A percentile compares a stretch with the other conserved stretches of the same genome.
phyloP scores from a whole-genome alignment of 805 yeast genomes.

The Zygosaccharomyces siamensis region DNA sequence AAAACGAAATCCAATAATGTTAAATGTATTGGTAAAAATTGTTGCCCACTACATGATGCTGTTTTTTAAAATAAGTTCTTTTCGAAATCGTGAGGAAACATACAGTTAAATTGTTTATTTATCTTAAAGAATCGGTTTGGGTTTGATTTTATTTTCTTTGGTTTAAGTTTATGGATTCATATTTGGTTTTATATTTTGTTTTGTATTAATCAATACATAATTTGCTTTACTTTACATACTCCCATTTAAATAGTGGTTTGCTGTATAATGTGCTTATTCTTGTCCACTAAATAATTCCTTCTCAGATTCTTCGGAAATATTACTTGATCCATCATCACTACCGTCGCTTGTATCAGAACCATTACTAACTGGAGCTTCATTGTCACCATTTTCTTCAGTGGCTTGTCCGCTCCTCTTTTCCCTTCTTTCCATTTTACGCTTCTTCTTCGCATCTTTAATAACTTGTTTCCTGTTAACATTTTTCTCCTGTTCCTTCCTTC shows the following conservation, averaged over 20 bases:
- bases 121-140: background rate
- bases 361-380: slow-evolving; percentile 16
- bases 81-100: too few relatives aligned
- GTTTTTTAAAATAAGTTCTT: slow-evolving; percentile 14
- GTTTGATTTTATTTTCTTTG: background rate
- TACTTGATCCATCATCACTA: slow-evolving; percentile 37
- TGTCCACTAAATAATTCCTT: slow-evolving; percentile 45
- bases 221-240: slow-evolving; percentile 4
- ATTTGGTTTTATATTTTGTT: background rate
- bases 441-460: slow-evolving; percentile 66
- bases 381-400: slow-evolving; percentile 26
- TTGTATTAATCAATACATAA: slow-evolving; percentile 4
- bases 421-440: slow-evolving; percentile 56
- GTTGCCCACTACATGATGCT: slow-evolving; percentile 47
- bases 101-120: background rate
- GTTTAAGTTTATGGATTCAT: slow-evolving; percentile 1
- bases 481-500: slow-evolving; percentile 73
- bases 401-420: slow-evolving; percentile 32
- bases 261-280: slow-evolving; percentile 22
- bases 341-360: slow-evolving; percentile 27
- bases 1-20: slow-evolving; percentile 20
- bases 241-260: background rate
- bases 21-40: slow-evolving; percentile 36
- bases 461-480: slow-evolving; percentile 73
- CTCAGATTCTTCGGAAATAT: slow-evolving; percentile 43